Conservation (phyloP, 1,284 basidiomycete genomes). For the Wallemia mellicola region DNA sequence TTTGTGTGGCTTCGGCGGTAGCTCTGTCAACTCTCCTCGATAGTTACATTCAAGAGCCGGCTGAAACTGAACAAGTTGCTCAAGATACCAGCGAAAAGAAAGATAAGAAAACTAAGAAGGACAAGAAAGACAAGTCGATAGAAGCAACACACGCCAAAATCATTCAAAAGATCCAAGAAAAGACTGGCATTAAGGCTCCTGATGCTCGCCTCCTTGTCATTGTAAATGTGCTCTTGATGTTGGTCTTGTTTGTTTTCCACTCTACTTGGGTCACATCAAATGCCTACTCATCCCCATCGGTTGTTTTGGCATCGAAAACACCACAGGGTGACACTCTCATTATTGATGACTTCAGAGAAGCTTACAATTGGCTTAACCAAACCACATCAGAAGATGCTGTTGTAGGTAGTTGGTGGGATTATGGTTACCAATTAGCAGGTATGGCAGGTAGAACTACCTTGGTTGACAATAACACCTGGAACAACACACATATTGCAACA, state of each 20-base stretch:
- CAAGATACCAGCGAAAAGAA: neutral
- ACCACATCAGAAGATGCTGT: constrained; percentile 79
- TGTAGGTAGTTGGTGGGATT: constrained; percentile 99
- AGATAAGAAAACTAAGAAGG: constrained; percentile 2
- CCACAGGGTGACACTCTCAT: constrained; percentile 71
- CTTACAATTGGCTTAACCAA: constrained; percentile 96
- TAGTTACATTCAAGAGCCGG: constrained; percentile 36
- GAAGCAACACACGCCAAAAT: constrained; percentile 16
- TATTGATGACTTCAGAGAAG: constrained; percentile 98
- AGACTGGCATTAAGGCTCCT: constrained; percentile 11
- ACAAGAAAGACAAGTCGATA: constrained; percentile 6
- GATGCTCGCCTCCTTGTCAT: constrained; percentile 56
- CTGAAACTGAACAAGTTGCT: neutral
- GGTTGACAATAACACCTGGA: constrained; percentile 99
- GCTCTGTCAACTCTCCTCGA: constrained; percentile 68
- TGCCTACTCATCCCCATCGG: constrained; percentile 92
- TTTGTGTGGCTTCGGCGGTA: constrained; percentile 71
- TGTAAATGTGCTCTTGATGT: constrained; percentile 42
- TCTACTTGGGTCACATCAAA: constrained; percentile 88
- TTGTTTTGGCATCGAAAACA: constrained; percentile 57
- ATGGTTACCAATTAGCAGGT: constrained; percentile 95
- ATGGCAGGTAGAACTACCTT: constrained; percentile 93
- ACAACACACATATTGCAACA: constrained; percentile 62
- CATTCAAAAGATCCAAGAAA: constrained; percentile 24
- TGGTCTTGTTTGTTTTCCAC: constrained; percentile 72